Conservation (phyloP, 2,329 filamentous ascomycete species). For the Colletotrichum lini region DNA sequence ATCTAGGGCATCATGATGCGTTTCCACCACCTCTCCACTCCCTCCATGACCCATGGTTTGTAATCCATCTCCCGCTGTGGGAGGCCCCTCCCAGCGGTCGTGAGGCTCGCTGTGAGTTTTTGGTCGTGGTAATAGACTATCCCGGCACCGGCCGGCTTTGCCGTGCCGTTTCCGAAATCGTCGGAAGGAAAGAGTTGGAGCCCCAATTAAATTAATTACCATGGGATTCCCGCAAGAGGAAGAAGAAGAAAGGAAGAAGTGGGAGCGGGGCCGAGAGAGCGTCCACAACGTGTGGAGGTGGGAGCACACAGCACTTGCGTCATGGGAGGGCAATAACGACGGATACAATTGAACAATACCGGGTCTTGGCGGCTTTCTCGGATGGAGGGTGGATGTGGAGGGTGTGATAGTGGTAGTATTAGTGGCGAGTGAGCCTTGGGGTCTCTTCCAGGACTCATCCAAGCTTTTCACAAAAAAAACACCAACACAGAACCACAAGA, state of each 20-base stretch:
- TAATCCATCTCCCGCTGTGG: not conserved
- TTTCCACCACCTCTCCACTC: not conserved
- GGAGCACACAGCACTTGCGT: slow-evolving; percentile 15
- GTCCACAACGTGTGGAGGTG: slow-evolving; percentile 1
- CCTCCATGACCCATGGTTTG: not conserved
- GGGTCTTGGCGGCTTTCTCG: slow-evolving; percentile 9
- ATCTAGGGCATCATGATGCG: too few species aligned
- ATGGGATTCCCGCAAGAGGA: not conserved
- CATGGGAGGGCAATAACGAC: not conserved
- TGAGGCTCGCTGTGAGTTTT: slow-evolving; percentile 1
- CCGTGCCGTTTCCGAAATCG: slow-evolving; percentile 9
- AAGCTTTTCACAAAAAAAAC: not conserved
- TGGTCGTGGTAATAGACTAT: not conserved
- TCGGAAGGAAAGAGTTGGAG: not conserved
- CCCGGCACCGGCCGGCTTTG: not conserved
- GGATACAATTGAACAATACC: not conserved
- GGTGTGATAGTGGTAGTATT: too few species aligned
- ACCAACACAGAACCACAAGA: too few species aligned
- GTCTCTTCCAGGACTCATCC: not conserved
- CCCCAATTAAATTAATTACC: not conserved
- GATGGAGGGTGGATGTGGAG: not conserved
- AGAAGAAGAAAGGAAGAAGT: not conserved
- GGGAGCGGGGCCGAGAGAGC: too few species aligned
- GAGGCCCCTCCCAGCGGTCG: not conserved
- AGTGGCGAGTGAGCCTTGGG: too few species aligned